Percentiles rank a stretch among this genome's conserved stretches.
Conservation (phyloP, 768 basidiomycete species). For the Collybia sordida region DNA sequence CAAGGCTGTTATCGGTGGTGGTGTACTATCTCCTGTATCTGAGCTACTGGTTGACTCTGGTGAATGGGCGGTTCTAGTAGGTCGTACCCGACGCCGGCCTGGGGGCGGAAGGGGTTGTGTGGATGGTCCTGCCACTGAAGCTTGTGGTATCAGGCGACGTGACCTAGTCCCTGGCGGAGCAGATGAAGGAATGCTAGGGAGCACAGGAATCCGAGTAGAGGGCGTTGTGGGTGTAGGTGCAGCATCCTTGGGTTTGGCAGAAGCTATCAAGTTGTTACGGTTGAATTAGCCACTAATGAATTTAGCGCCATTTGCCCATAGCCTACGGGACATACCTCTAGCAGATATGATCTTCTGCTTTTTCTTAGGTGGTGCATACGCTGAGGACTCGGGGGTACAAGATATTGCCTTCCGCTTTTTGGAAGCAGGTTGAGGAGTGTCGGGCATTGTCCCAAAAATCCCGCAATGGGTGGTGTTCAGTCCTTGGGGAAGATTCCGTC, state of each 20-base stretch:
- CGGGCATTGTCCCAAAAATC: neutral
- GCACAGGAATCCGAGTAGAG: neutral
- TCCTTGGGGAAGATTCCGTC: neutral
- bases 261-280: neutral
- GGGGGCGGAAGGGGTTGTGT: neutral
- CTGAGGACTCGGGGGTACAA: neutral
- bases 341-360: neutral
- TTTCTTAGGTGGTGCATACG: neutral
- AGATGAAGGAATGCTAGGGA: neutral
- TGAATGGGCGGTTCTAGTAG: neutral
- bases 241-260: neutral
- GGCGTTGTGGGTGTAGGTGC: neutral
- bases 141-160: neutral
- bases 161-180: neutral
- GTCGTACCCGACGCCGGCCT: neutral
- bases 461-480: neutral
- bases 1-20: constrained; percentile 1
- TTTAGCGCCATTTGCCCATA: neutral
- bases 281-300: neutral
- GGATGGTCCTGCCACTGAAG: constrained; percentile 4
- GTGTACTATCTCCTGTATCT: neutral
- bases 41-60: neutral
- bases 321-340: neutral
- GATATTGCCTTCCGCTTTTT: neutral
- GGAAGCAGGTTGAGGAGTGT: neutral